Percentiles rank a stretch among this genome's conserved stretches.
Conservation (phyloP, 169 alveolate genomes). For the Eimeria sp. region DNA sequence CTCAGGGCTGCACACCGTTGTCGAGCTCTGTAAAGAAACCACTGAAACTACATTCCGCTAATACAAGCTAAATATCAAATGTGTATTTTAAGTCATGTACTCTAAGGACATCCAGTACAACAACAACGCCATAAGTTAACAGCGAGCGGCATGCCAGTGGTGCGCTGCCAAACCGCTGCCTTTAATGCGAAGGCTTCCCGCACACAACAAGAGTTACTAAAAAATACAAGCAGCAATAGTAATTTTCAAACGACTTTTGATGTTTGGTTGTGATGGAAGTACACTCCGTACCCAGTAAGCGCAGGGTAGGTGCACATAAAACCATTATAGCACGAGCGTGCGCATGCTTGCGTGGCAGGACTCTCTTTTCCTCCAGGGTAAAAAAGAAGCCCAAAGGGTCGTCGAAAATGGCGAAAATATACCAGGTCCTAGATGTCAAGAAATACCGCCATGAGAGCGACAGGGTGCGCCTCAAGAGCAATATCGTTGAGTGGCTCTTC, state of each 20-base stretch:
- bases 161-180: conserved; percentile 24
- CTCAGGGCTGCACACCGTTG: background rate
- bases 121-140: conserved; percentile 14
- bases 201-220: background rate
- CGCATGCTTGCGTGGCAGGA: conserved; percentile 4
- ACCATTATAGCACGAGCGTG: background rate
- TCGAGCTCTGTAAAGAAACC: background rate
- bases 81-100: background rate
- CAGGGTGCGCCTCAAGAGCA: conserved; percentile 59
- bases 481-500: background rate
- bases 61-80: background rate
- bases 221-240: background rate
- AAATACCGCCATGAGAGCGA: conserved; percentile 54
- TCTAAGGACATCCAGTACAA: background rate
- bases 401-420: conserved; percentile 59
- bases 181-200: background rate
- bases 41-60: background rate
- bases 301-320: background rate
- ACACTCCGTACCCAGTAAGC: background rate
- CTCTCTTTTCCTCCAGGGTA: background rate
- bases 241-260: background rate
- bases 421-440: conserved; percentile 60
- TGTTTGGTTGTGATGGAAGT: background rate
- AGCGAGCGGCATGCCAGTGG: conserved; percentile 50
- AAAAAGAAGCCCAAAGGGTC: conserved; percentile 1